Percentiles rank a stretch among this genome's conserved stretches.
Conservation (phyloP, 495 filamentous ascomycete genomes). For the Penicillium macrosclerotiorum region DNA sequence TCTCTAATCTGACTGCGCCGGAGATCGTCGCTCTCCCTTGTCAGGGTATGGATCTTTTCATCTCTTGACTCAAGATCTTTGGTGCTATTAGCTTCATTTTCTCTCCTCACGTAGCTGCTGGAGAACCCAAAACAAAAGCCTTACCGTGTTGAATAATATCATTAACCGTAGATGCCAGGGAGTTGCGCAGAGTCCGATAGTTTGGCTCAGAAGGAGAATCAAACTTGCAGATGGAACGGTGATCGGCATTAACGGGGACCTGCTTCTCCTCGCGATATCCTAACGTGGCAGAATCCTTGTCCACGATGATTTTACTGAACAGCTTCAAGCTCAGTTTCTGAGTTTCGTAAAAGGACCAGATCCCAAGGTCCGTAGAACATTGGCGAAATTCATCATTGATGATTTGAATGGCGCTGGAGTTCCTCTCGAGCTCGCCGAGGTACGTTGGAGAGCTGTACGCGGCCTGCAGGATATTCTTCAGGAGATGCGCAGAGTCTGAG, state of each 20-base stretch:
- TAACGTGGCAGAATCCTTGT: slow-evolving; percentile 43
- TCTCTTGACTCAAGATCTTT: too few species aligned
- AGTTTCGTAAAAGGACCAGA: slow-evolving; percentile 41
- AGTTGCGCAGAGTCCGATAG: slow-evolving; percentile 40
- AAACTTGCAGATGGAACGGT: slow-evolving; percentile 51
- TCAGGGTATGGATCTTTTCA: too few species aligned
- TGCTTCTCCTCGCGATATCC: slow-evolving; percentile 43
- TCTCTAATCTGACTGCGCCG: slow-evolving; percentile 12
- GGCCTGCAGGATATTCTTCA: slow-evolving; percentile 35
- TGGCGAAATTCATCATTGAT: slow-evolving; percentile 35
- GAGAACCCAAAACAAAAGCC: too few species aligned
- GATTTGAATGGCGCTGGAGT: slow-evolving; percentile 16
- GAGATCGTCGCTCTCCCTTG: too few species aligned
- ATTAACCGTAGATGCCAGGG: slow-evolving; percentile 22
- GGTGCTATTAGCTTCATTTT: not conserved
- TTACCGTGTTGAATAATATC: slow-evolving; percentile 1
- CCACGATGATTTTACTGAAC: slow-evolving; percentile 29
- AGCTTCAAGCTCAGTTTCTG: slow-evolving; percentile 21
- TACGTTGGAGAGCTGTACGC: not conserved
- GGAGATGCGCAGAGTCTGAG: slow-evolving; percentile 38
- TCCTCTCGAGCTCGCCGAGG: slow-evolving; percentile 4
- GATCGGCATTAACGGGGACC: slow-evolving; percentile 43
- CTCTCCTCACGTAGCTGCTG: too few species aligned
- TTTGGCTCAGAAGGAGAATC: slow-evolving; percentile 35
- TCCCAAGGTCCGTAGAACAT: slow-evolving; percentile 12